Conservation (phyloP, 1,139 yeast genomes). For the Pichia sp. region DNA sequence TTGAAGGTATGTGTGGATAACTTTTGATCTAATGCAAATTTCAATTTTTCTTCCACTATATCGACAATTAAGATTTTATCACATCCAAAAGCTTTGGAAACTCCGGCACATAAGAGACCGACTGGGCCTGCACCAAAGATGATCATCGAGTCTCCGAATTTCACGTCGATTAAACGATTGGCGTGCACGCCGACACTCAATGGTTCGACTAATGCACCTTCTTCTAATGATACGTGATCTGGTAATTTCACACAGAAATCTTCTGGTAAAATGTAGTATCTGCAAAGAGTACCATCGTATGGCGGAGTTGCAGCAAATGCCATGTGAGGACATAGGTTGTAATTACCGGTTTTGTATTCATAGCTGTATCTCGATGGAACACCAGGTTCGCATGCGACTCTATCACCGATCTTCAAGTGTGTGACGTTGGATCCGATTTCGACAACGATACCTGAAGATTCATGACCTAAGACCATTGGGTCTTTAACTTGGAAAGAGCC, state of each 20-base stretch:
- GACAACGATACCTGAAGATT: slow-evolving; percentile 61
- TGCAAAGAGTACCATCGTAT: slow-evolving; percentile 71
- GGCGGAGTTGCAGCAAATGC: slow-evolving; percentile 89
- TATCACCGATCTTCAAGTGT: slow-evolving; percentile 66
- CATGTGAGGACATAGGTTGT: slow-evolving; percentile 83
- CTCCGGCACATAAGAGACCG: slow-evolving; percentile 76
- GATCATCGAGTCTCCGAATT: slow-evolving; percentile 70
- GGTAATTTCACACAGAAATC: slow-evolving; percentile 83
- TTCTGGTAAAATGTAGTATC: slow-evolving; percentile 74
- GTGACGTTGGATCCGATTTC: slow-evolving; percentile 65
- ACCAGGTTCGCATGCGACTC: slow-evolving; percentile 82
- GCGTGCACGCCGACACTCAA: slow-evolving; percentile 87
- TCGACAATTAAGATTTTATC: slow-evolving; percentile 65
- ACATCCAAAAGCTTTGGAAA: slow-evolving; percentile 84
- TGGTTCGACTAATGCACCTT: slow-evolving; percentile 91
- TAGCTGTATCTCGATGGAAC: slow-evolving; percentile 75
- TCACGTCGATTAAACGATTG: slow-evolving; percentile 62
- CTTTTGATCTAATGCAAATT: slow-evolving; percentile 49
- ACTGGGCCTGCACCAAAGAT: slow-evolving; percentile 96
- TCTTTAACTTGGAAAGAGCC: slow-evolving; percentile 65
- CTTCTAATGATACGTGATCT: slow-evolving; percentile 70
- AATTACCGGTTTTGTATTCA: slow-evolving; percentile 71
- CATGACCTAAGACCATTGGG: slow-evolving; percentile 34
- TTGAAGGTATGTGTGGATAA: slow-evolving; percentile 62
- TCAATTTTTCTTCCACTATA: slow-evolving; percentile 55